Evolutionary conservation across 306 rosid genomes (phyloP).

Genomic region (Citrullus mucosospermus): DNA sequence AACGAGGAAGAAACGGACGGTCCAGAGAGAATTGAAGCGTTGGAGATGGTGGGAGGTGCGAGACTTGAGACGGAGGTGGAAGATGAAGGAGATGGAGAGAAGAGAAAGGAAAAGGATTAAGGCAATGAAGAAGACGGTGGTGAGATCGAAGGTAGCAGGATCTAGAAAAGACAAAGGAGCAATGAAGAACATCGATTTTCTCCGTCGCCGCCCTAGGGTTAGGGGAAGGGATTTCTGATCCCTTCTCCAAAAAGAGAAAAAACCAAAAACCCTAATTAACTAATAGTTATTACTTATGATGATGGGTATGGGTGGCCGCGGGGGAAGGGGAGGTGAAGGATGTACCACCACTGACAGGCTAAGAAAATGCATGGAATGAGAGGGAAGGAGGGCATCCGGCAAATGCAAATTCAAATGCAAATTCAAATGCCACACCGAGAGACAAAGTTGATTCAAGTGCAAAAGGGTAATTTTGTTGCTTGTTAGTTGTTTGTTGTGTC

Average conservation of each 20-base stretch:
- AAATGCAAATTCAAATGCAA: too few species aligned
- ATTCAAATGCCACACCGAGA: too few species aligned
- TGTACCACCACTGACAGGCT: constrained; percentile 8
- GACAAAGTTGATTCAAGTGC: too few species aligned
- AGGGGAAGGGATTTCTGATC: too few species aligned
- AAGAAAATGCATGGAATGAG: constrained; percentile 36
- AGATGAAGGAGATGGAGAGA: constrained; percentile 46
- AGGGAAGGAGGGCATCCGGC: not conserved
- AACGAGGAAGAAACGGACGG: constrained; percentile 60
- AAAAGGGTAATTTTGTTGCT: too few species aligned
- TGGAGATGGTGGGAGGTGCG: constrained; percentile 38
- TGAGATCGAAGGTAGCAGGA: constrained; percentile 29
- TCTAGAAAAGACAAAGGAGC: constrained; percentile 21
- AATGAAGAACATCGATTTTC: constrained; percentile 40
- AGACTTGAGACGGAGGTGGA: constrained; percentile 66
- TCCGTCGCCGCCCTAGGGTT: not conserved
- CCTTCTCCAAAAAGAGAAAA: too few species aligned
- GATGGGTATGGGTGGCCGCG: constrained; percentile 5
- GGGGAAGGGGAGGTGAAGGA: constrained; percentile 20
- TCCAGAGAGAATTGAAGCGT: constrained; percentile 69
- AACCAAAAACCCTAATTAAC: too few species aligned
- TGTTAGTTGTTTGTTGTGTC: too few species aligned
- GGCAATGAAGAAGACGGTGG: constrained; percentile 30
- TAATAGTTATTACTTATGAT: too few species aligned
- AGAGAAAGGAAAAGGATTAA: constrained; percentile 39